Base-by-base conservation (phyloP, 495 filamentous ascomycete genomes). In the Hyaloscypha hepaticicola region DNA sequence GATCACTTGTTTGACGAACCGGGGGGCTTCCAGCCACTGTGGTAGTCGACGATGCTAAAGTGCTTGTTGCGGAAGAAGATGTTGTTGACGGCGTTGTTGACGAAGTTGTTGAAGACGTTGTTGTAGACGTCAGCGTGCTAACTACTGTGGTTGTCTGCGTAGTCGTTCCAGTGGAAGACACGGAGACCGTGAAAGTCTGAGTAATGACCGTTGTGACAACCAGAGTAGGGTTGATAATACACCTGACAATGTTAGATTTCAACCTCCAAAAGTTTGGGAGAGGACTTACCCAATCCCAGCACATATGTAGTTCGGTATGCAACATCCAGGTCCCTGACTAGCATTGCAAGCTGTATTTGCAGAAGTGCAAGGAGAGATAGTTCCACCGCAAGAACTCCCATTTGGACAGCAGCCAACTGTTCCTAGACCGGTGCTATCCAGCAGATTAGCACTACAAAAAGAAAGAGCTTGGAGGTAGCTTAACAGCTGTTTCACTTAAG, bases 401-500 rank as follows among this genome's bases (percentile, higher is more conserved):
- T 74, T 73, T 19, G 88, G 88, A 79, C 94, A 99, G 73, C 94
- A 99, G 3, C 93, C 95, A 1, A 97, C 90, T 60, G 85, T 82
- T 0, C 92, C 92, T 34, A 83, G 76, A 0, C 89, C 90, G 2
- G 85, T 88, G 69, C 38, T 45, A 19, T 45, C 38, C 9, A 19
- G 16, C 7, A 0, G 19, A 45, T 45, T 45, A 45, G 38, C 38
- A 45, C 38, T 45, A 16, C 3, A 45, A 45, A 14, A 45, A 11
- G 7, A 11, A 45, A 16, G 38, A 45, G 19, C 4, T 19, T 16
- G 7, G 38, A 19, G 38, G 38, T 4, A 45, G 38, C 38, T 45
- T 4, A 45, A 45, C 4, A 45, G 38, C 14, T 0, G 12, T 16
- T 16, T 9, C 38, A 45, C 4, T 19, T 45, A 16, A 11, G 38